Evolutionary conservation across 257 asterid genomes (phyloP).

Genomic region (Rehmannia glutinosa): DNA sequence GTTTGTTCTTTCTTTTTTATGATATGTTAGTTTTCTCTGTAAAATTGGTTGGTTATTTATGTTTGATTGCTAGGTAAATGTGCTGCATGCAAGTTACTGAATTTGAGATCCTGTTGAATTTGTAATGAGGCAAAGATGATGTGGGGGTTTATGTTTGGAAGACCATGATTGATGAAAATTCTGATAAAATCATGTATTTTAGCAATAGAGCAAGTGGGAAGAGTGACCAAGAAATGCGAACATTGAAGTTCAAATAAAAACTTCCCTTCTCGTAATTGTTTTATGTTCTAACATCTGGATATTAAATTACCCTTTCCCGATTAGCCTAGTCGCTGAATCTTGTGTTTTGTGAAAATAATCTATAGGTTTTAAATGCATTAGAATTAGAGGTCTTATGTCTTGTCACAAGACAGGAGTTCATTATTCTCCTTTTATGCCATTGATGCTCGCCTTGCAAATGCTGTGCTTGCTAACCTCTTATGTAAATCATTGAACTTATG

Average conservation of each 20-base stretch:
- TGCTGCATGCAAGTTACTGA: neutral
- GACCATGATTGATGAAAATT: neutral
- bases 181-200: neutral
- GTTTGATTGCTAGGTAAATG: neutral
- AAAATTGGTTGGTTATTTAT: neutral
- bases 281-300: neutral
- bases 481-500: no score
- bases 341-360: neutral
- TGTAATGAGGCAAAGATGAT: neutral
- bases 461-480: no score
- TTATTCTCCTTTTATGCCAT: no score
- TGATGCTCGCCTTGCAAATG: no score
- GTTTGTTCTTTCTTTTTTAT: neutral
- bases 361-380: no score
- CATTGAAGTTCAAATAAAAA: neutral
- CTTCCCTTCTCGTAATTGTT: neutral
- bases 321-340: neutral
- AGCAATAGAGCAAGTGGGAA: neutral
- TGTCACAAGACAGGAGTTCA: no score
- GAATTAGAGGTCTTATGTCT: no score
- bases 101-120: neutral
- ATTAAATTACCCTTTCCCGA: neutral
- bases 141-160: slow-evolving; percentile 11
- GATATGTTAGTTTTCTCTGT: neutral
- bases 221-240: neutral